Base-by-base conservation (phyloP, 2,329 filamentous ascomycete species). In the Penicillium sp. region DNA sequence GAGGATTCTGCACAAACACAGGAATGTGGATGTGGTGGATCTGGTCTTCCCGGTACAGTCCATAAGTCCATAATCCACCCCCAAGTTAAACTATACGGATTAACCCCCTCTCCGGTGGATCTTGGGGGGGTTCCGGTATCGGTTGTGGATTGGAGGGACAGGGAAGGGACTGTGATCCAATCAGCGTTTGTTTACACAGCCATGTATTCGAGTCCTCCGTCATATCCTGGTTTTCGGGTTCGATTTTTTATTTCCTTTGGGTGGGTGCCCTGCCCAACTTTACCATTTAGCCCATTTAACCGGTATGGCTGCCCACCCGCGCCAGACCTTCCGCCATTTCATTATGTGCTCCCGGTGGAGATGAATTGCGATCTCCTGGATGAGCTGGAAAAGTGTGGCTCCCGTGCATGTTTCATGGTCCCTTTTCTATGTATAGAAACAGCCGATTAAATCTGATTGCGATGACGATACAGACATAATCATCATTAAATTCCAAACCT, bases 1-100 rank as follows among this genome's bases (percentile, higher is more conserved):
- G 6, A 20, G 33, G 50, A 51, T 46, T 62, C 54, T 59, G 56
- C 59, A 63, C 59, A 61, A 59, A 63, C 52, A 58, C 55, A 61
- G 59, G 58, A 61, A 59, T 61, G 60, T 59, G 61, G 60, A 53
- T 48, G 37, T 25, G 6, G 44, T 55, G 54, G 55, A 56, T 47
- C 49, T 33, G 51, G 47, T 31, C 52, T 31, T 41, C 49, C 49
- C 44, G 25, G 18, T 40, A 40, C n/a, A 35, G 14, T 35, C 33
- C 33, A 40, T 40, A 20, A 40, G 11, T 33, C 20, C 15, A 20
- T 31, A n/a, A 14, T 49, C 22, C 29, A 22, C 29, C 31, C 37
- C 57, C 42, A 20, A 49, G 46, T 29, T 56, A 40, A 50, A 51
- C 53, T 54, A 51, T 20, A 35, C 51, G 51, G 55, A 52, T 46